Conservation (phyloP, 768 basidiomycete species). For the Crassisporium funariophilum region DNA sequence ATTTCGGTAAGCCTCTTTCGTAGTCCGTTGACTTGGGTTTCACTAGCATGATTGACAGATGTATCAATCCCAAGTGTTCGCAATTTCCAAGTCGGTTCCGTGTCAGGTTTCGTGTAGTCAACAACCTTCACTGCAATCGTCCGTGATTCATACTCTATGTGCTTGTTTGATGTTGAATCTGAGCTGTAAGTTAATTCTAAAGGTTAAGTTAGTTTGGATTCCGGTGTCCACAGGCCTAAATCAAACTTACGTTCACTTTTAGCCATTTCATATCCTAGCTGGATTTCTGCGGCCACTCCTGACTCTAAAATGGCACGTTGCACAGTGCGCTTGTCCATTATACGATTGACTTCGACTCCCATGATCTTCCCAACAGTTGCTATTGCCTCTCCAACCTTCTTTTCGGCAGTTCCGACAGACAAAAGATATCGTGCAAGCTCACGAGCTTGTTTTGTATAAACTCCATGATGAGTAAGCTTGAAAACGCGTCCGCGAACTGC, state of each 20-base stretch:
- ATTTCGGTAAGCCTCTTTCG: constrained; percentile 2
- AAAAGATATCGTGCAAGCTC: constrained; percentile 16
- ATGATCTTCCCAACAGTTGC: constrained; percentile 12
- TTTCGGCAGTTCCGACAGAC: constrained; percentile 13
- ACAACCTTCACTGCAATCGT: constrained; percentile 2
- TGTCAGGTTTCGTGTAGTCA: not conserved
- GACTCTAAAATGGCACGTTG: constrained; percentile 15
- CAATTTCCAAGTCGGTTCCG: not conserved
- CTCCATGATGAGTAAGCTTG: constrained; percentile 6
- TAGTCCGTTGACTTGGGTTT: constrained; percentile 4
- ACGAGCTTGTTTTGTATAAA: constrained; percentile 18
- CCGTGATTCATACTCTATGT: constrained; percentile 11
- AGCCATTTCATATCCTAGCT: not conserved
- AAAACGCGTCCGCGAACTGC: no score
- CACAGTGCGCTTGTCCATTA: constrained; percentile 19
- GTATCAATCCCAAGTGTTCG: constrained; percentile 13
- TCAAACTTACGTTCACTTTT: not conserved
- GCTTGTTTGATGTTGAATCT: constrained; percentile 11
- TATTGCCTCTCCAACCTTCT: constrained; percentile 17
- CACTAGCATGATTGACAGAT: constrained; percentile 13
- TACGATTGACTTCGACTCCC: constrained; percentile 10
- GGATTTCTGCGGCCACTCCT: no score
- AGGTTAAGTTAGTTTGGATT: not conserved
- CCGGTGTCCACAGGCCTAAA: not conserved
- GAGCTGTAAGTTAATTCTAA: constrained; percentile 9